phyloP scores from a whole-genome alignment of 2,329 filamentous ascomycete genomes.

The Botrytis sinoallii region DNA sequence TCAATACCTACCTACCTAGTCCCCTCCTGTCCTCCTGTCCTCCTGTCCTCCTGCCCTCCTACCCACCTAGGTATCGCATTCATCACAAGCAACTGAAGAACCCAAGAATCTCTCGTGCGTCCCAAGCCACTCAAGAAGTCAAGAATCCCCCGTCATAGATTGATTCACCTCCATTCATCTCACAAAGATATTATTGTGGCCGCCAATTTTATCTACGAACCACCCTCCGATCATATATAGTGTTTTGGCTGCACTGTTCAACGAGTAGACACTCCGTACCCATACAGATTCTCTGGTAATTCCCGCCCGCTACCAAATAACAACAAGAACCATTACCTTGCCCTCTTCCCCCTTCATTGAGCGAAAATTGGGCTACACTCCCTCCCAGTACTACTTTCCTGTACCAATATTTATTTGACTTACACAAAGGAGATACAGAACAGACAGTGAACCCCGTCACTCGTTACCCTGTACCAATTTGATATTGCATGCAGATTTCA shows the following conservation, averaged over 20 bases:
- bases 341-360: not conserved
- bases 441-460: slow-evolving; percentile 6
- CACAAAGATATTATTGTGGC: not conserved
- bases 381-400: not conserved
- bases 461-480: slow-evolving; percentile 18
- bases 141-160: not conserved
- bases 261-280: not conserved
- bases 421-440: not conserved
- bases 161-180: not conserved
- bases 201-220: not conserved
- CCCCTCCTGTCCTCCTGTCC: no score
- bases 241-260: slow-evolving; percentile 10
- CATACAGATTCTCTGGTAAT: not conserved
- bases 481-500: slow-evolving; percentile 17
- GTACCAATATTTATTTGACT: not conserved
- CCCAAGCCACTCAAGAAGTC: not conserved
- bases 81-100: not conserved
- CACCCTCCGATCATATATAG: not conserved
- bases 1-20: not conserved
- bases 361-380: not conserved
- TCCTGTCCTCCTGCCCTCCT: not conserved
- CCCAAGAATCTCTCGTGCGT: not conserved
- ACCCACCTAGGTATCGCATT: not conserved
- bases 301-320: not conserved
- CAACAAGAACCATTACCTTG: not conserved